A percentile compares a stretch with the other conserved stretches of the same genome.
These are phyloP conservation scores for Leishmania major DNA, from an alignment of 208 protist species.

Conservation along the genomic window DNA sequence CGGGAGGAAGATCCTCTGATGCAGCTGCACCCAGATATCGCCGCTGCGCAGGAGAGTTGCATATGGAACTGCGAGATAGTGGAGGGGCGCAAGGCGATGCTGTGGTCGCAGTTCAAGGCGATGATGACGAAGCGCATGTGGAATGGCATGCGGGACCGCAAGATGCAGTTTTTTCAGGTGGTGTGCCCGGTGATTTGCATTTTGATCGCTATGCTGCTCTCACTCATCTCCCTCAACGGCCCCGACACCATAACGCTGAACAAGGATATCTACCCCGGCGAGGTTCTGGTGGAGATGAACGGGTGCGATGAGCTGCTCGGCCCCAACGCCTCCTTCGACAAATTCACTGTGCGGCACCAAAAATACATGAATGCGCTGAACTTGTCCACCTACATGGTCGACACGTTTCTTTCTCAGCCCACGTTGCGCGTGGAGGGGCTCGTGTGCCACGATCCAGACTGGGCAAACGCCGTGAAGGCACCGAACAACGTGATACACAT, in stretches of 20 bases:
- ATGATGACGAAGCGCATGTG: conserved; percentile 63
- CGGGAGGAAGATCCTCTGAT: conserved; percentile 11
- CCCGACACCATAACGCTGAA: conserved; percentile 32
- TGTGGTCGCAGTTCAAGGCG: conserved; percentile 57
- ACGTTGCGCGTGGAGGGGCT: conserved; percentile 20
- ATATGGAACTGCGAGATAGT: conserved; percentile 26
- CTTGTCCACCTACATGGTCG: conserved; percentile 38
- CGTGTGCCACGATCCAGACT: conserved; percentile 25
- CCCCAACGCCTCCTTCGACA: conserved; percentile 18
- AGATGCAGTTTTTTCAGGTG: conserved; percentile 77
- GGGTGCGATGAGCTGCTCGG: conserved; percentile 32
- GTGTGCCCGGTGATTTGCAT: conserved; percentile 71
- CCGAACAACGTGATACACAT: conserved; percentile 54
- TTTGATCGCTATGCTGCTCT: conserved; percentile 70
- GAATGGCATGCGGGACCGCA: conserved; percentile 59
- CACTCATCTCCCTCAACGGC: conserved; percentile 38
- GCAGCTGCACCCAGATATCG: background rate
- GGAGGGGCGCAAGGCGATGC: conserved; percentile 7
- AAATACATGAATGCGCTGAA: conserved; percentile 19
- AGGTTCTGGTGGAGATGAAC: conserved; percentile 26
- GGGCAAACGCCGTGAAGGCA: conserved; percentile 20
- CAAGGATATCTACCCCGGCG: conserved; percentile 24
- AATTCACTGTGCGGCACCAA: conserved; percentile 23
- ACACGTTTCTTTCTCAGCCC: conserved; percentile 29
- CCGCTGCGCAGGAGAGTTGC: conserved; percentile 19